Conservation (phyloP, 2,329 filamentous ascomycete species). For the Dactylellina leptospora region DNA sequence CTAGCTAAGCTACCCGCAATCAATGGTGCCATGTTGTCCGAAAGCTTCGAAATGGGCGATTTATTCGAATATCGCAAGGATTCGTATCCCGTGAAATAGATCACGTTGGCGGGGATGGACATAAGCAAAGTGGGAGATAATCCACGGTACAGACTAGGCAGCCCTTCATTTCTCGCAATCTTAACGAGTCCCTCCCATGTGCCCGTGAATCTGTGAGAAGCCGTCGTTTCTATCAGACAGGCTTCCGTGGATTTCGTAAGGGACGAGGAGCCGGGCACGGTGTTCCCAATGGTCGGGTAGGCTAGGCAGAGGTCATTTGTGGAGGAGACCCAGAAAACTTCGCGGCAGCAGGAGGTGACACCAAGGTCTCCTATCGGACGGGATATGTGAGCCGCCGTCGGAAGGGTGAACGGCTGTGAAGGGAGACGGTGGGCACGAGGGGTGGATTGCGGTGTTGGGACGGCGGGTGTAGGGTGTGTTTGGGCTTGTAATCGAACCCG, state of each 20-base stretch:
- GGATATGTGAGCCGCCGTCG: slow-evolving; percentile 68
- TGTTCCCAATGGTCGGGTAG: slow-evolving; percentile 65
- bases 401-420: slow-evolving; percentile 64
- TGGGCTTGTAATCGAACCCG: slow-evolving; percentile 94
- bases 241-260: slow-evolving; percentile 66
- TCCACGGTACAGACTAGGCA: slow-evolving; percentile 87
- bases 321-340: slow-evolving; percentile 95
- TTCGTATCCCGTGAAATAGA: slow-evolving; percentile 98
- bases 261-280: slow-evolving; percentile 60
- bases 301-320: slow-evolving; percentile 82
- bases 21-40: slow-evolving; percentile 79
- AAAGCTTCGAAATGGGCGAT: slow-evolving; percentile 75
- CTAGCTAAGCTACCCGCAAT: slow-evolving; percentile 81
- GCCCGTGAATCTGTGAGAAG: slow-evolving; percentile 83
- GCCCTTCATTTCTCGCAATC: slow-evolving; percentile 91
- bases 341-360: slow-evolving; percentile 91
- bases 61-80: slow-evolving; percentile 79
- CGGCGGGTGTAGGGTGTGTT: slow-evolving; percentile 62
- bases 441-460: slow-evolving; percentile 51
- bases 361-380: slow-evolving; percentile 82
- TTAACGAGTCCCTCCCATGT: slow-evolving; percentile 92
- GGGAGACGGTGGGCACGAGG: slow-evolving; percentile 62
- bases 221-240: slow-evolving; percentile 87
- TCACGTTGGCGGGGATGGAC: slow-evolving; percentile 94
- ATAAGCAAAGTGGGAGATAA: slow-evolving; percentile 93